Conservation (phyloP, 495 filamentous ascomycete genomes). For the Penicillium lagena region DNA sequence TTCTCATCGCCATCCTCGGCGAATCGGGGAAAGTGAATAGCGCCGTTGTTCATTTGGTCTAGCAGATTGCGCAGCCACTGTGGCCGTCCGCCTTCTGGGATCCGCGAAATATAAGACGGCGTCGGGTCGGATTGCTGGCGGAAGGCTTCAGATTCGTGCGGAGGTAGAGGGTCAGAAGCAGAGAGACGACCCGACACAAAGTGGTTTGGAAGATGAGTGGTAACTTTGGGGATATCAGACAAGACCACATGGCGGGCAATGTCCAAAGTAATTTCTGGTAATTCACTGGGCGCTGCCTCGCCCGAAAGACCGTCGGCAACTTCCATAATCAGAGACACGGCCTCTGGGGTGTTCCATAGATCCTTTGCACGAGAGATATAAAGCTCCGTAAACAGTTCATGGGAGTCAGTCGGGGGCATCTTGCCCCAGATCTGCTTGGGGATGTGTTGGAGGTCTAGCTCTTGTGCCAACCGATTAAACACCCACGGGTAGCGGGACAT, state of each 20-base stretch:
- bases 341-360: conserved; percentile 81
- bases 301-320: conserved; percentile 52
- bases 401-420: conserved; percentile 57
- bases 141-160: conserved; percentile 37
- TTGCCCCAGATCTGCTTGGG: conserved; percentile 79
- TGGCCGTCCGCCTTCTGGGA: conserved; percentile 27
- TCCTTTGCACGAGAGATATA: conserved; percentile 79
- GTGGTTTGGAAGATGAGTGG: conserved; percentile 33
- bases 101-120: conserved; percentile 26
- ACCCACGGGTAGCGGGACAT: conserved; percentile 78
- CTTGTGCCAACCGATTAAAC: conserved; percentile 66
- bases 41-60: conserved; percentile 29
- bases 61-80: conserved; percentile 39
- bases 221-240: conserved; percentile 56
- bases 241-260: conserved; percentile 77
- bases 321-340: conserved; percentile 63
- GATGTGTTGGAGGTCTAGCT: conserved; percentile 62
- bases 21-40: conserved; percentile 19
- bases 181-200: conserved; percentile 38
- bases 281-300: conserved; percentile 28
- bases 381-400: conserved; percentile 68
- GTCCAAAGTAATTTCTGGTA: conserved; percentile 49
- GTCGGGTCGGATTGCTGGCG: conserved; percentile 33
- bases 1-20: conserved; percentile 6
- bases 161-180: conserved; percentile 39